phyloP scores from a whole-genome alignment of 2,329 filamentous ascomycete species.

The Ambrosiella beaveri region DNA sequence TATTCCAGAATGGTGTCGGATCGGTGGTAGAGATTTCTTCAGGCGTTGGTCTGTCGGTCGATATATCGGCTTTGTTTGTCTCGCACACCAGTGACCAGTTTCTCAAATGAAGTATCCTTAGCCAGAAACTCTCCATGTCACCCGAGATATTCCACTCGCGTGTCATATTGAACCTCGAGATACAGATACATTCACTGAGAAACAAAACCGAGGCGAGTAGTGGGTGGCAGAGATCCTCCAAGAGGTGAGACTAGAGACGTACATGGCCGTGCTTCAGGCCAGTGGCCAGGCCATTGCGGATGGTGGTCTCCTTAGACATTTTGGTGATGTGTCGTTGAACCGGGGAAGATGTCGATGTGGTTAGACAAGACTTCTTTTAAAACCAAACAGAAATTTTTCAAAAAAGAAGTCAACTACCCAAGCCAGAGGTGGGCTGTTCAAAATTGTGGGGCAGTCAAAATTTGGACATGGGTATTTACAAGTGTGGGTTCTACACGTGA shows the following conservation, averaged over 20 bases:
- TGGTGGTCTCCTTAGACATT: conserved; percentile 44
- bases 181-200: neutral
- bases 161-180: neutral
- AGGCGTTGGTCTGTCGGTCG: neutral
- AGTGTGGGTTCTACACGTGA: conserved; percentile 10
- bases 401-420: conserved; percentile 8
- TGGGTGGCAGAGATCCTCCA: conserved; percentile 49
- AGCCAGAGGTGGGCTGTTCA: neutral
- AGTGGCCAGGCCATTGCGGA: conserved; percentile 40
- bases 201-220: neutral
- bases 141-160: neutral
- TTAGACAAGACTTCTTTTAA: conserved; percentile 14
- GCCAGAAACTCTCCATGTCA: neutral
- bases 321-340: conserved; percentile 18
- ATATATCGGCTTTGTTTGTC: neutral
- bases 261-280: conserved; percentile 49
- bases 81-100: neutral
- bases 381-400: conserved; percentile 4
- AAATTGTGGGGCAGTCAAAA: conserved; percentile 5
- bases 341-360: conserved; percentile 17
- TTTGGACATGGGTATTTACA: neutral
- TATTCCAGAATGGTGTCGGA: neutral
- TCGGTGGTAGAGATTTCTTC: neutral
- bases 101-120: neutral
- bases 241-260: conserved; percentile 51